Conservation (phyloP, 1,284 basidiomycete genomes). For the Ustilago lituana region DNA sequence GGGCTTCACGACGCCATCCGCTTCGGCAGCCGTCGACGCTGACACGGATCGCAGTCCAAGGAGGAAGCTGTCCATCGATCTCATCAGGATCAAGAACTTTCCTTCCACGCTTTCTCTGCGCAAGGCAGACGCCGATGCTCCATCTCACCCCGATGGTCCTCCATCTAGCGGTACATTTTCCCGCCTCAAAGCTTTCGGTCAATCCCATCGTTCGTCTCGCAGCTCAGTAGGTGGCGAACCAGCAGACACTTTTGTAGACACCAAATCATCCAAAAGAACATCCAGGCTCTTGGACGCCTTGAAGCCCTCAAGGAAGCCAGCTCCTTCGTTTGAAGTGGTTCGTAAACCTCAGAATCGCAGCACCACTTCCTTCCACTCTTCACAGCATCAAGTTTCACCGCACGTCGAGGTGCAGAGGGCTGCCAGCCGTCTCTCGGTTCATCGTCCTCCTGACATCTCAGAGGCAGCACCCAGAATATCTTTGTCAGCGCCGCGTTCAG, state of each 20-base stretch:
- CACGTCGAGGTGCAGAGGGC: slow-evolving; percentile 7
- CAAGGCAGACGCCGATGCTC: slow-evolving; percentile 23
- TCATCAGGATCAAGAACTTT: slow-evolving; percentile 39
- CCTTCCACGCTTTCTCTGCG: slow-evolving; percentile 38
- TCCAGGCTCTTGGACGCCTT: slow-evolving; percentile 44
- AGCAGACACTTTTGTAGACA: slow-evolving; percentile 14
- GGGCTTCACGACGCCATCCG: slow-evolving; percentile 1
- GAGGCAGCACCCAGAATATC: slow-evolving; percentile 31
- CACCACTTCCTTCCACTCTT: slow-evolving; percentile 33
- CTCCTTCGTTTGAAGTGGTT: slow-evolving; percentile 42
- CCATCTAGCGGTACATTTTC: slow-evolving; percentile 26
- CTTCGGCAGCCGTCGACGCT: neutral
- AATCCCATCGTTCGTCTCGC: slow-evolving; percentile 10
- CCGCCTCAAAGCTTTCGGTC: slow-evolving; percentile 24
- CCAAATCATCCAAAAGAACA: slow-evolving; percentile 14
- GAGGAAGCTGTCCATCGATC: slow-evolving; percentile 31
- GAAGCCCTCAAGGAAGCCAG: slow-evolving; percentile 34
- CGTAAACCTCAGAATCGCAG: slow-evolving; percentile 44
- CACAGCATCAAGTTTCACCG: slow-evolving; percentile 12
- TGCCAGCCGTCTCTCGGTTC: slow-evolving; percentile 5
- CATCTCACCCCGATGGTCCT: slow-evolving; percentile 5
- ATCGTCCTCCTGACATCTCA: neutral
- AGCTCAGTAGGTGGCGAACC: slow-evolving; percentile 11
- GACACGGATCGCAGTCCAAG: slow-evolving; percentile 24
- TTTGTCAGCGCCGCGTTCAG: slow-evolving; percentile 10